Conservation (phyloP, 352 stramenopile species). For the Pythium pyrilobum region DNA sequence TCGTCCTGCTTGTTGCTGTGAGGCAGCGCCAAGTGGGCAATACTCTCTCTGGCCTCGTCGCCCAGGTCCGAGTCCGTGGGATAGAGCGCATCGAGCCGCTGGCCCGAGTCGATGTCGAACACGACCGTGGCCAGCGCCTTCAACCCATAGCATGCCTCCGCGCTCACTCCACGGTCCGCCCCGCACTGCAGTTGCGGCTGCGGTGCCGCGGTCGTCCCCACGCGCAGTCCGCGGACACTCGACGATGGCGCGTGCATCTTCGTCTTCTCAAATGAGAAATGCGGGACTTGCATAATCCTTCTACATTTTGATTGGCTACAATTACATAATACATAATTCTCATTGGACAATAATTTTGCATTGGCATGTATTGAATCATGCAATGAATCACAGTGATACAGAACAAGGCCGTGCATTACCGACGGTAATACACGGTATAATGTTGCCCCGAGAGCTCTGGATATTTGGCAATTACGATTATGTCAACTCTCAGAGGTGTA, state of each 20-base stretch:
- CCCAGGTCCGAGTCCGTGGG: slow-evolving; percentile 38
- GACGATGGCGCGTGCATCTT: too few species aligned
- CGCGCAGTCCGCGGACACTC: slow-evolving; percentile 1
- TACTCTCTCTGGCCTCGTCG: slow-evolving; percentile 50
- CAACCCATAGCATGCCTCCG: slow-evolving; percentile 30
- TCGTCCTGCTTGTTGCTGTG: slow-evolving; percentile 87
- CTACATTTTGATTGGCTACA: not conserved
- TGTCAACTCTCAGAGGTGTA: too few species aligned
- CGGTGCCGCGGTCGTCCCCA: not conserved
- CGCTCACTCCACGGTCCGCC: not conserved
- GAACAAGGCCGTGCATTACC: too few species aligned
- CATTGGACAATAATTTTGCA: too few species aligned
- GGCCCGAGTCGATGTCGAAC: slow-evolving; percentile 77
- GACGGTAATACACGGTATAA: too few species aligned
- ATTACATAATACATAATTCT: too few species aligned
- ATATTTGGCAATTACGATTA: too few species aligned
- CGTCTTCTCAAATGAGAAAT: too few species aligned
- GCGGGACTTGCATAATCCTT: too few species aligned
- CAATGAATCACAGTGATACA: too few species aligned
- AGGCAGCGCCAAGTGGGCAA: slow-evolving; percentile 72
- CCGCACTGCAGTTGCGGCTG: not conserved
- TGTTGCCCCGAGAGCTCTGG: too few species aligned
- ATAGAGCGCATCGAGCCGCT: slow-evolving; percentile 64
- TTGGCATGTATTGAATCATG: too few species aligned
- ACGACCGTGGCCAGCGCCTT: slow-evolving; percentile 66